Evolutionary conservation across 176 grass and related monocot genomes (phyloP).

Genomic region (Triticum timopheevii): DNA sequence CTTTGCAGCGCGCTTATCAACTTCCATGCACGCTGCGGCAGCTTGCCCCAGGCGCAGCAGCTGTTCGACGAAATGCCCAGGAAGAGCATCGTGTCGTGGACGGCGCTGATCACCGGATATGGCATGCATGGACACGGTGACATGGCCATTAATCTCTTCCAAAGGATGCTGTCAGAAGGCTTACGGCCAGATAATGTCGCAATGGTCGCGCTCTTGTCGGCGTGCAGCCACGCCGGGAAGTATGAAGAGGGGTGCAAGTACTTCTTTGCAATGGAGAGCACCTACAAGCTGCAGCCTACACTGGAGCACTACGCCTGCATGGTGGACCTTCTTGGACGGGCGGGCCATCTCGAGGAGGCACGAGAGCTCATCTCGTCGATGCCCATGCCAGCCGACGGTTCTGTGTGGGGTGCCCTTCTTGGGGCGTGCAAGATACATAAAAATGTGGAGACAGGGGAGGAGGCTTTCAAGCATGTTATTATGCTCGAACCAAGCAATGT

Average conservation of each 20-base stretch:
- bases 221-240: constrained; percentile 66
- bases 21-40: constrained; percentile 56
- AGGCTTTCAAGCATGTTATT: constrained; percentile 48
- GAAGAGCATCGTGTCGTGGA: constrained; percentile 67
- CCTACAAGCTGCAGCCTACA: constrained; percentile 23
- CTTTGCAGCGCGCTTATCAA: constrained; percentile 67
- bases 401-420: constrained; percentile 71
- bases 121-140: constrained; percentile 62
- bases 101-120: constrained; percentile 57
- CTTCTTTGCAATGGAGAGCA: constrained; percentile 47
- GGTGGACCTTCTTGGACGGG: constrained; percentile 69
- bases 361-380: constrained; percentile 54
- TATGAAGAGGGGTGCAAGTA: constrained; percentile 47
- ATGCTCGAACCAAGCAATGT: constrained; percentile 53
- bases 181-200: constrained; percentile 44
- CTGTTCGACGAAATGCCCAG: constrained; percentile 59
- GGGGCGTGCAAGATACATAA: constrained; percentile 81
- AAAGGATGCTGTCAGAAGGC: constrained; percentile 41
- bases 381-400: constrained; percentile 51
- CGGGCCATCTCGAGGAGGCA: constrained; percentile 49
- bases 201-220: constrained; percentile 58
- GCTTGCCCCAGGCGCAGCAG: constrained; percentile 41
- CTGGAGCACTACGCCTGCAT: constrained; percentile 72
- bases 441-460: constrained; percentile 43
- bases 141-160: constrained; percentile 46